These are phyloP conservation scores for Phytophthora macrochlamydospora DNA, from an alignment of 352 stramenopile genomes.

Conservation along the genomic window DNA sequence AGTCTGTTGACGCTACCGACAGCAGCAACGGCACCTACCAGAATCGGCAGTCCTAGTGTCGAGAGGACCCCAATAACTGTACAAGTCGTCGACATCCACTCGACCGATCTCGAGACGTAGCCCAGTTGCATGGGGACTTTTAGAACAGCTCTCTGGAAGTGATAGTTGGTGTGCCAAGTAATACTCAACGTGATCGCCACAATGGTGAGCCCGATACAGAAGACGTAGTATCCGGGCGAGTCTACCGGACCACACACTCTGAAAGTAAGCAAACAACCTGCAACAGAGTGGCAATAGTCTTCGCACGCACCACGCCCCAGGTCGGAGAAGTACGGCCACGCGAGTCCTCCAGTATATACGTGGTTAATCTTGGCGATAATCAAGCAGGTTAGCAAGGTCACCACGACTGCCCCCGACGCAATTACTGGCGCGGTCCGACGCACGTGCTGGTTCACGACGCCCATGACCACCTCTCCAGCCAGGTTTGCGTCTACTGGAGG, in stretches of 20 bases:
- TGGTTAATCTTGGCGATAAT: conserved; percentile 52
- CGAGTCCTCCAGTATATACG: conserved; percentile 60
- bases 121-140: conserved; percentile 37
- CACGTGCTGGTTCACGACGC: not conserved
- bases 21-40: conserved; percentile 32
- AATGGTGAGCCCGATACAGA: conserved; percentile 48
- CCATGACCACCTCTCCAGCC: conserved; percentile 3
- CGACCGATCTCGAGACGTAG: conserved; percentile 32
- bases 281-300: not conserved
- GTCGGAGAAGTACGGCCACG: conserved; percentile 76
- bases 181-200: conserved; percentile 36
- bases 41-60: conserved; percentile 53
- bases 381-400: conserved; percentile 60
- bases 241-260: conserved; percentile 19
- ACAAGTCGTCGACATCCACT: conserved; percentile 21
- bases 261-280: not conserved
- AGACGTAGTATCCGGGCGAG: conserved; percentile 57
- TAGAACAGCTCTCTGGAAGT: conserved; percentile 54
- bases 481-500: not conserved
- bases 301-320: conserved; percentile 46
- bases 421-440: conserved; percentile 37
- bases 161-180: conserved; percentile 63
- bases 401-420: conserved; percentile 38
- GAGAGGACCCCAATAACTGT: conserved; percentile 42
- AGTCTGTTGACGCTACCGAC: not conserved